Conservation (phyloP, 2,329 filamentous ascomycete species). For the Fusarium bulbicola region DNA sequence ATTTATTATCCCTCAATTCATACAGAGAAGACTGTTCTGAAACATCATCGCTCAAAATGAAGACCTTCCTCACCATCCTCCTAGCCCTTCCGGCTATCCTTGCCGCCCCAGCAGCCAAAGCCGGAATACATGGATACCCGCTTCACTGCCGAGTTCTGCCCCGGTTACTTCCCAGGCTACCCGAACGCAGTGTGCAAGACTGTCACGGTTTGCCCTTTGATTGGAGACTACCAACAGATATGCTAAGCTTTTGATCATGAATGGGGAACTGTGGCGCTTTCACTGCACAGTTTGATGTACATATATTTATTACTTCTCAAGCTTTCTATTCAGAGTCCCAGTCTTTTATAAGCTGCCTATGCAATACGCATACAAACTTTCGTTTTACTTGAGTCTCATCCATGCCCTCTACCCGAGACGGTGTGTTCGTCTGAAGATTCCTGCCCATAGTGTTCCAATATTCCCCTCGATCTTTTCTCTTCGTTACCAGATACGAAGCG, state of each 20-base stretch:
- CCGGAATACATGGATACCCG: background rate
- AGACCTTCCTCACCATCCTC: background rate
- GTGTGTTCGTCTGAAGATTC: background rate
- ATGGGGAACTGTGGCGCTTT: too few species aligned
- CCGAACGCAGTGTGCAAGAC: background rate
- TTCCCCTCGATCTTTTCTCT: background rate
- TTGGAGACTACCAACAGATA: background rate
- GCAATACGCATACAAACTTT: too few species aligned
- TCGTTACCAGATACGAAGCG: accelerated
- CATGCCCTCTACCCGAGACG: too few species aligned
- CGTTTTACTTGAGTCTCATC: too few species aligned
- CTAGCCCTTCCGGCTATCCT: background rate
- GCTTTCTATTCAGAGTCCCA: accelerated
- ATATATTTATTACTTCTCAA: too few species aligned
- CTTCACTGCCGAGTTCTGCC: background rate
- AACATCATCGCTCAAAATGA: background rate
- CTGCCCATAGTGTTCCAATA: background rate
- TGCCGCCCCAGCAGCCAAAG: background rate
- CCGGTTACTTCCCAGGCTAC: background rate
- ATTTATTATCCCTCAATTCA: accelerated
- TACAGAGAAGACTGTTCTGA: accelerated
- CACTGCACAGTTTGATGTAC: too few species aligned
- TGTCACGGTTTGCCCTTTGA: background rate
- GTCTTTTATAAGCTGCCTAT: too few species aligned
- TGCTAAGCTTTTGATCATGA: background rate